phyloP scores from a whole-genome alignment of 352 stramenopile species.

The Globisporangium iwayamae region DNA sequence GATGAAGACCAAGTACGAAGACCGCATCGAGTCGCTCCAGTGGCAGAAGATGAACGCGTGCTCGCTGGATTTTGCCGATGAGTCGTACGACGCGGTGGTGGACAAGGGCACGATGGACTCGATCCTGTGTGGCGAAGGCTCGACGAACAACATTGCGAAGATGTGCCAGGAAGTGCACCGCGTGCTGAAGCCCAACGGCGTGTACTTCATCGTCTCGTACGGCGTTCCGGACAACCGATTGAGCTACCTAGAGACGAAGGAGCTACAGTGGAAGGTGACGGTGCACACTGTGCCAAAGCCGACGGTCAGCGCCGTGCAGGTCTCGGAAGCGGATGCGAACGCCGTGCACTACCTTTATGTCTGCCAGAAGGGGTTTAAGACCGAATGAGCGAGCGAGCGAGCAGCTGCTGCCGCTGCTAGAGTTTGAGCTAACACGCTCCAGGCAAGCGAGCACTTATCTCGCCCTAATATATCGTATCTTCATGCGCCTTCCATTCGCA shows the following conservation, averaged over 20 bases:
- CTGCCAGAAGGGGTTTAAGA: slow-evolving; percentile 88
- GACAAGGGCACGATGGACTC: slow-evolving; percentile 96
- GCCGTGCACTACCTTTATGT: slow-evolving; percentile 96
- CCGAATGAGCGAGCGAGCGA: slow-evolving; percentile 19
- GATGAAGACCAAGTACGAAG: slow-evolving; percentile 92
- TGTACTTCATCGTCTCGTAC: slow-evolving; percentile 96
- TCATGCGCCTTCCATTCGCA: not conserved
- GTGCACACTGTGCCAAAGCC: slow-evolving; percentile 96
- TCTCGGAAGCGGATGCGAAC: slow-evolving; percentile 92
- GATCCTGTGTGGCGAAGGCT: slow-evolving; percentile 94
- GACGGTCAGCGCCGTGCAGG: slow-evolving; percentile 91
- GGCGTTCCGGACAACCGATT: slow-evolving; percentile 94
- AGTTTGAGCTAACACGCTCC: not conserved
- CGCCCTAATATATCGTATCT: slow-evolving; percentile 15
- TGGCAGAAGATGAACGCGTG: slow-evolving; percentile 96
- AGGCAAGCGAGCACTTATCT: not conserved
- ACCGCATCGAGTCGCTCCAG: slow-evolving; percentile 86
- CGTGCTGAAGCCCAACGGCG: slow-evolving; percentile 93
- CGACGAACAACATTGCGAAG: slow-evolving; percentile 93
- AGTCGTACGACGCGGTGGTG: slow-evolving; percentile 93
- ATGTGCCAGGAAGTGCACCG: slow-evolving; percentile 94
- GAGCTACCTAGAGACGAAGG: slow-evolving; percentile 95
- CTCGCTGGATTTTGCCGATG: slow-evolving; percentile 92
- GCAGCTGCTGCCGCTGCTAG: not conserved
- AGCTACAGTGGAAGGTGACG: slow-evolving; percentile 93